Conservation (phyloP, 257 asterid species). For the Nicotiana benthamiana region DNA sequence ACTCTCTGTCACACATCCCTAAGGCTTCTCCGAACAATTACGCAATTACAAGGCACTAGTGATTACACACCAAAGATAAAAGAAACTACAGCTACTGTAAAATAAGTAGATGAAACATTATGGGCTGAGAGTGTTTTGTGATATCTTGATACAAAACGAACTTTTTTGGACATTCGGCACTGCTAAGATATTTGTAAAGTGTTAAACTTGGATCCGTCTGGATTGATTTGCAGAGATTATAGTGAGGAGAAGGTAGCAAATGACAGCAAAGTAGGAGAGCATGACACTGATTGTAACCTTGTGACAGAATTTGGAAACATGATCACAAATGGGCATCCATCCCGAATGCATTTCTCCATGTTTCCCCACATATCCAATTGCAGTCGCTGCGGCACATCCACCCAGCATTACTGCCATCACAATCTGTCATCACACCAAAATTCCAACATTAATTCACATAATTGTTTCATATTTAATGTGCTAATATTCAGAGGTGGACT, state of each 20-base stretch:
- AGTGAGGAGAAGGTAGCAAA: slow-evolving; percentile 34
- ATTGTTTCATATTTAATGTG: background rate
- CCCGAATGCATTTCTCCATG: slow-evolving; percentile 52
- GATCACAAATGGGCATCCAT: slow-evolving; percentile 51
- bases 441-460: background rate
- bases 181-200: background rate
- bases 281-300: slow-evolving; percentile 22
- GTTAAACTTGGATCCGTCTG: slow-evolving; percentile 19
- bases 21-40: too few species aligned
- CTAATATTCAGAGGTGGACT: background rate
- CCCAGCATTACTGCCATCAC: slow-evolving; percentile 35
- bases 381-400: slow-evolving; percentile 65
- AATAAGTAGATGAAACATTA: too few species aligned
- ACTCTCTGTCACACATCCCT: too few species aligned
- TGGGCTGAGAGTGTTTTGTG: too few species aligned
- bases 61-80: too few species aligned
- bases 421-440: slow-evolving; percentile 19
- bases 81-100: too few species aligned
- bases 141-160: too few species aligned
- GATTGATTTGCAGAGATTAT: slow-evolving; percentile 41
- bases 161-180: background rate
- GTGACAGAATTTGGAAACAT: slow-evolving; percentile 42
- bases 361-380: slow-evolving; percentile 52
- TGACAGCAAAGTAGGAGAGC: slow-evolving; percentile 27
- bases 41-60: too few species aligned